Evolutionary conservation across 441 rosid genomes (phyloP).

Genomic region (Populus tomentosa): DNA sequence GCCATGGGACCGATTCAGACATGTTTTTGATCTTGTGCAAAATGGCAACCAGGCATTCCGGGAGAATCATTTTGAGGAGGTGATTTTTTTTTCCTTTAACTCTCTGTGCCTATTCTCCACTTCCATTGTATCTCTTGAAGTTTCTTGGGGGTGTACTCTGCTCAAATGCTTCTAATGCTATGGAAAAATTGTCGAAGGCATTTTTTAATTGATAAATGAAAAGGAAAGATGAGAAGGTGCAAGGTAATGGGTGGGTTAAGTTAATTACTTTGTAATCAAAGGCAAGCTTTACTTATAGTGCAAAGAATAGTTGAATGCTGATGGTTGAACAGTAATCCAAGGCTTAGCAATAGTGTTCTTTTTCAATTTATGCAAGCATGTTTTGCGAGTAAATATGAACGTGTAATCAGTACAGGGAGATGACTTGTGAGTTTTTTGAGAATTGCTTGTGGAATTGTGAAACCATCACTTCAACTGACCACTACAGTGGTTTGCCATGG

Average conservation of each 20-base stretch:
- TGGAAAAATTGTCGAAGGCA: too few relatives aligned
- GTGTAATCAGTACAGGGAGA: background rate
- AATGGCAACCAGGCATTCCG: constrained; percentile 67
- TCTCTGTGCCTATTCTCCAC: background rate
- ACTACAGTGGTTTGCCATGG: background rate
- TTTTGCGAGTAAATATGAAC: background rate
- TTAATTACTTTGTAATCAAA: background rate
- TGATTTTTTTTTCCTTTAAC: constrained; percentile 4
- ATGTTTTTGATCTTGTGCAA: constrained; percentile 54
- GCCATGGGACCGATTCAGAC: constrained; percentile 51
- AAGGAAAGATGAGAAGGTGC: background rate
- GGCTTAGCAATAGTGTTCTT: background rate
- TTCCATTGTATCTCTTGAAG: background rate
- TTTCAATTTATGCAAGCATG: background rate
- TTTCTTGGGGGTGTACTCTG: background rate
- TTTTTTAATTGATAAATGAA: too few relatives aligned
- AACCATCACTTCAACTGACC: background rate
- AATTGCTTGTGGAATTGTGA: background rate
- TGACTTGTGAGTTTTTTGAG: background rate
- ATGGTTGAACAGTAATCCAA: too few relatives aligned
- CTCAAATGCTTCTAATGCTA: background rate
- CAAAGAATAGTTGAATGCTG: background rate
- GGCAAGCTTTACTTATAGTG: background rate
- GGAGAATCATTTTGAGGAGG: constrained; percentile 68
- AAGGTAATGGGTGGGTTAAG: too few relatives aligned